These are phyloP conservation scores for Verticillium dahliae DNA, from an alignment of 2,329 filamentous ascomycete genomes.

Conservation along the genomic window DNA sequence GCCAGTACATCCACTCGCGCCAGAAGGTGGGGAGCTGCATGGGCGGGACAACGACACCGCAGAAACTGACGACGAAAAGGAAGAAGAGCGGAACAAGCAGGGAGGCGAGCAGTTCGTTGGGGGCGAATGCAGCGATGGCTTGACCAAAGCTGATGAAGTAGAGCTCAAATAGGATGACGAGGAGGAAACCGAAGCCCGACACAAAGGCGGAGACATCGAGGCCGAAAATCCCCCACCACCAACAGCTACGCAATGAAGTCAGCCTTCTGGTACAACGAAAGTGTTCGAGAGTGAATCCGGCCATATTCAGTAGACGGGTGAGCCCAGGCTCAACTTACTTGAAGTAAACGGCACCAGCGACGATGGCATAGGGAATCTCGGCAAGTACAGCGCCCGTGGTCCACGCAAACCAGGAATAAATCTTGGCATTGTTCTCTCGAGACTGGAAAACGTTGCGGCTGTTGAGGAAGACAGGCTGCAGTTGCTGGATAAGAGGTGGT, in stretches of 20 bases:
- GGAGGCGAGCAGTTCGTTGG: slow-evolving; percentile 61
- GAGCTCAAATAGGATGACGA: slow-evolving; percentile 59
- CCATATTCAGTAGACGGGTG: too few relatives aligned
- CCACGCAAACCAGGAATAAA: slow-evolving; percentile 72
- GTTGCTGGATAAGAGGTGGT: slow-evolving; percentile 68
- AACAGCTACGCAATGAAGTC: slow-evolving; percentile 29
- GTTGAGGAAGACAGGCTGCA: slow-evolving; percentile 65
- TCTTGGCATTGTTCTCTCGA: slow-evolving; percentile 70
- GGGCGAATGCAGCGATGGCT: slow-evolving; percentile 58
- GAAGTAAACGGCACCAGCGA: slow-evolving; percentile 60
- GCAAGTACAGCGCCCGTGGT: slow-evolving; percentile 58
- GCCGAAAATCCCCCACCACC: slow-evolving; percentile 50
- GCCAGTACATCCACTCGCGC: slow-evolving; percentile 58
- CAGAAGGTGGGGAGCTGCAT: slow-evolving; percentile 54
- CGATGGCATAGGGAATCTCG: slow-evolving; percentile 63
- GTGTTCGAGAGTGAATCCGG: too few relatives aligned
- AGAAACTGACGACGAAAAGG: slow-evolving; percentile 64
- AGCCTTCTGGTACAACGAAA: not conserved
- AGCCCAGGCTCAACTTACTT: not conserved
- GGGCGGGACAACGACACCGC: slow-evolving; percentile 62
- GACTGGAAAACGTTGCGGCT: slow-evolving; percentile 62
- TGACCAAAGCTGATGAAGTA: slow-evolving; percentile 62
- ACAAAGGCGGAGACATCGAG: slow-evolving; percentile 44
- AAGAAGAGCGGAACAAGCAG: slow-evolving; percentile 64
- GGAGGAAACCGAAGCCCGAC: slow-evolving; percentile 55